phyloP scores from a whole-genome alignment of 306 rosid species.

The Malus sylvestris region DNA sequence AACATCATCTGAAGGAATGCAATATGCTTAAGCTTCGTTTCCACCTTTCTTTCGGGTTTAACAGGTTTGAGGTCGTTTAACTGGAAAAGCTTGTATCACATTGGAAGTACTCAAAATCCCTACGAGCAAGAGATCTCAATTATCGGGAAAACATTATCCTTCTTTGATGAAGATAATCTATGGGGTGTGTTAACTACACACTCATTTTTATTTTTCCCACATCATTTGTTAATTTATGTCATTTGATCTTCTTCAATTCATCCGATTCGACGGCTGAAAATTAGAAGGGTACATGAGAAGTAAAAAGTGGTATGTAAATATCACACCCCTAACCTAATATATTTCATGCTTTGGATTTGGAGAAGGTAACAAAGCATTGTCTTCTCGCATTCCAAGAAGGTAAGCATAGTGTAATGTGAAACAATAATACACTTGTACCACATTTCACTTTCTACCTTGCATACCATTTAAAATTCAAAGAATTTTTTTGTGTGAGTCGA shows the following conservation, averaged over 20 bases:
- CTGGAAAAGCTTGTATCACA: slow-evolving; percentile 70
- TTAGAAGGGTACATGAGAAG: too few species aligned
- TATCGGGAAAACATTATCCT: slow-evolving; percentile 60
- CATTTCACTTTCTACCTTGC: too few species aligned
- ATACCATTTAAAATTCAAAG: too few species aligned
- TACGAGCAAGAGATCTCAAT: slow-evolving; percentile 79
- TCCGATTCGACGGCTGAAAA: too few species aligned
- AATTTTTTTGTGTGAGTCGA: too few species aligned
- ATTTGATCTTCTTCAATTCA: too few species aligned
- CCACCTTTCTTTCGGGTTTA: not conserved
- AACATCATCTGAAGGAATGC: not conserved
- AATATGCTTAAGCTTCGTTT: slow-evolving; percentile 1
- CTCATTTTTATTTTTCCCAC: fast-evolving
- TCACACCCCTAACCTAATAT: slow-evolving; percentile 33
- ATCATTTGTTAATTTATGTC: too few species aligned
- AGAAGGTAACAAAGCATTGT: slow-evolving; percentile 46
- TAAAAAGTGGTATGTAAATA: too few species aligned
- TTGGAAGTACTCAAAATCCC: slow-evolving; percentile 59
- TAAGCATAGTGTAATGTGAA: too few species aligned
- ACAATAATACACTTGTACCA: too few species aligned
- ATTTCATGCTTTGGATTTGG: slow-evolving; percentile 87
- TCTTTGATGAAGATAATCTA: slow-evolving; percentile 74
- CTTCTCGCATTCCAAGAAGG: not conserved
- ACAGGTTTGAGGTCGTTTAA: slow-evolving; percentile 75
- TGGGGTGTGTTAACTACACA: not conserved